Evolutionary conservation across 345 rosid genomes (phyloP), one percentile per base, ranked within the genome.

Genomic region (Eucalyptus brandiana): DNA sequence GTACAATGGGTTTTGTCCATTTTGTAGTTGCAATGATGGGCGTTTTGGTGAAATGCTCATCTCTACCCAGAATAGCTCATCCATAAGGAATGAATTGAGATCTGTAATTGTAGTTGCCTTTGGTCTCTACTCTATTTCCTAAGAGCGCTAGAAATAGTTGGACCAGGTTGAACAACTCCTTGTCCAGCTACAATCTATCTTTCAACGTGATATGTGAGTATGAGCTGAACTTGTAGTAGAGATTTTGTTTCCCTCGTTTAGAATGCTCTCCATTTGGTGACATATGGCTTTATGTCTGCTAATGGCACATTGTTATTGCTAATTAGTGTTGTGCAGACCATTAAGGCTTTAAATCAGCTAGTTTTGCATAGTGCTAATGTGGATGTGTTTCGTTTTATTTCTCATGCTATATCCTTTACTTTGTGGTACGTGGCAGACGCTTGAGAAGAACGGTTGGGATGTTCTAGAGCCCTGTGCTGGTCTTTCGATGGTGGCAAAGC

Each of bases 361-460:
- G 28, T 37, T 76, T 76, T 76, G 83, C 83, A 6, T 37, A 3
- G 83, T 76, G 83, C 28, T 19, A 24, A 37, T 76, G 47, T 6
- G 83, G 47, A 76, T 21, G 28, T 10, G 47, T 37, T 76, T 37
- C 16, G 42, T 37, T 67, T 83, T 86, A 45, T 8, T 58, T 28
- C 24, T 28, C 44, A 80, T 76, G 47, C 83, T 76, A 23, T 50
- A 34, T 76, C 24, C 12, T 69, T 80, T 87, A 47, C 21, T 26
- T 49, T 88, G 49, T 26, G 88, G 85, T 86, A 49, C 62, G 88
- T 65, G 26, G 87, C 86, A 97, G 98, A 93, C 93, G 24, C 94
- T 97, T 17, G 97, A 94, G 93, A 94, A 93, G 47, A 93, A 94
- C 62, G 99, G 99, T n/a, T 97, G 99, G 99, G 96, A 97, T 51